Percentiles rank a stretch among this genome's conserved stretches.
These are phyloP conservation scores for Teunomyces aglyptinius DNA, from an alignment of 805 yeast species.

Conservation along the genomic window DNA sequence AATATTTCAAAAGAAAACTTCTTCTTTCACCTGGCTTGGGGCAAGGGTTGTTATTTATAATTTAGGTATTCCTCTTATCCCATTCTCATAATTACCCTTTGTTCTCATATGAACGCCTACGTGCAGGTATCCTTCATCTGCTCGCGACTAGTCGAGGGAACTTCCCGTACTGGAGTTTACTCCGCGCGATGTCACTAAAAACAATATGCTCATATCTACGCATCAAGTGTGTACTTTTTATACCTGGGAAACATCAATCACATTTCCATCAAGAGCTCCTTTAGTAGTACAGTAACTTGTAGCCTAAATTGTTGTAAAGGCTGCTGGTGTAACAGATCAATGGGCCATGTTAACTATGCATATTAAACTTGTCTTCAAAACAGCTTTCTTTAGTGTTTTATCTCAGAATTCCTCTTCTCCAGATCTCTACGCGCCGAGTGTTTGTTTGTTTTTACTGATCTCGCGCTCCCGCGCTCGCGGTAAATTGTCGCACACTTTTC, in stretches of 20 bases:
- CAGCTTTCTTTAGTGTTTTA: no score
- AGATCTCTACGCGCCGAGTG: constrained; percentile 1
- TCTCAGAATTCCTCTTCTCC: constrained; percentile 1
- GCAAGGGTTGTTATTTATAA: constrained; percentile 1
- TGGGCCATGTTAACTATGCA: no score
- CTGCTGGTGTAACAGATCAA: no score
- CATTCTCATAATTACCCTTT: background rate
- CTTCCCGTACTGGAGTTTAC: constrained; percentile 3
- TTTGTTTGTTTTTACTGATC: constrained; percentile 2
- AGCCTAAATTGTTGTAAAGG: no score
- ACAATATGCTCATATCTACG: background rate
- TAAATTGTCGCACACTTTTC: constrained; percentile 2
- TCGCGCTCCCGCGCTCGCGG: constrained; percentile 1
- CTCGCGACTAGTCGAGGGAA: background rate
- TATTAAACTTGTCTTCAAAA: no score
- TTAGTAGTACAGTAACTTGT: background rate
- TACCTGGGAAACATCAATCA: background rate
- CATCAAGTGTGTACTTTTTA: background rate
- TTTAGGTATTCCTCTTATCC: background rate
- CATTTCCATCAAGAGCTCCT: background rate
- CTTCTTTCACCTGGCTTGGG: background rate
- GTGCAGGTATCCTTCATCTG: background rate
- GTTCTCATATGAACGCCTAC: background rate
- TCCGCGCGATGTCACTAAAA: background rate
- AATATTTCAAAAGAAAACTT: background rate